Percentiles rank a stretch among this genome's conserved stretches.
These are phyloP conservation scores for Coemansia linderi DNA, from an alignment of 371 early-diverging fungal genomes.

Conservation along the genomic window DNA sequence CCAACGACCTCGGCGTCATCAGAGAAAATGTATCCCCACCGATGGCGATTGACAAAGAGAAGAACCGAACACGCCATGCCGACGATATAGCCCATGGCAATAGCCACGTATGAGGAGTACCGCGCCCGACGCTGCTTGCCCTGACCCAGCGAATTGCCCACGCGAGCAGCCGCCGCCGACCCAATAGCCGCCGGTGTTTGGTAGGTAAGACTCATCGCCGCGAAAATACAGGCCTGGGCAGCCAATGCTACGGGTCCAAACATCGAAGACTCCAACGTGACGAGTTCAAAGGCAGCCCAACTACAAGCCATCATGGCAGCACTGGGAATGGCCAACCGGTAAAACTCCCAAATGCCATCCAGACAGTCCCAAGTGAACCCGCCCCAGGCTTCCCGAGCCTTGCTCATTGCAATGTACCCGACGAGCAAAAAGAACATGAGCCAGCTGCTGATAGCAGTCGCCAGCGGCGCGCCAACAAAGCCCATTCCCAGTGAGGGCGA, in stretches of 20 bases:
- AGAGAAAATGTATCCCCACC: constrained; percentile 39
- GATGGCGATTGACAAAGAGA: constrained; percentile 48
- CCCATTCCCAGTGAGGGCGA: constrained; percentile 67
- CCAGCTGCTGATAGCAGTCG: constrained; percentile 74
- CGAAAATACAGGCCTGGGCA: constrained; percentile 81
- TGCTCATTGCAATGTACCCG: constrained; percentile 64
- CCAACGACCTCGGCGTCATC: constrained; percentile 38
- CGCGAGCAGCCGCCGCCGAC: constrained; percentile 76
- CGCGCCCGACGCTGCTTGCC: constrained; percentile 56
- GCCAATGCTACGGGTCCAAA: constrained; percentile 77
- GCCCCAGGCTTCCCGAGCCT: constrained; percentile 78
- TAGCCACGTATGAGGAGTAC: constrained; percentile 53
- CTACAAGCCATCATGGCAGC: constrained; percentile 74
- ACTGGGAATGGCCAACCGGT: constrained; percentile 73
- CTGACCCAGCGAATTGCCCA: constrained; percentile 75
- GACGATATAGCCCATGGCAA: constrained; percentile 29
- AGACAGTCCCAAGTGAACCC: constrained; percentile 75
- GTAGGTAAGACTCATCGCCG: constrained; percentile 68
- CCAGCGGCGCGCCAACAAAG: constrained; percentile 83
- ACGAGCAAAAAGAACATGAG: constrained; percentile 64
- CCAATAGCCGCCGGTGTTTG: constrained; percentile 63
- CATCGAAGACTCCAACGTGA: constrained; percentile 74
- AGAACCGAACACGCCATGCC: constrained; percentile 28
- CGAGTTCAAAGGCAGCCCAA: constrained; percentile 74
- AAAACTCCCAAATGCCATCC: constrained; percentile 66